Base-by-base conservation (phyloP, 1,139 yeast species). In the Wickerhamiella pararugosa region DNA sequence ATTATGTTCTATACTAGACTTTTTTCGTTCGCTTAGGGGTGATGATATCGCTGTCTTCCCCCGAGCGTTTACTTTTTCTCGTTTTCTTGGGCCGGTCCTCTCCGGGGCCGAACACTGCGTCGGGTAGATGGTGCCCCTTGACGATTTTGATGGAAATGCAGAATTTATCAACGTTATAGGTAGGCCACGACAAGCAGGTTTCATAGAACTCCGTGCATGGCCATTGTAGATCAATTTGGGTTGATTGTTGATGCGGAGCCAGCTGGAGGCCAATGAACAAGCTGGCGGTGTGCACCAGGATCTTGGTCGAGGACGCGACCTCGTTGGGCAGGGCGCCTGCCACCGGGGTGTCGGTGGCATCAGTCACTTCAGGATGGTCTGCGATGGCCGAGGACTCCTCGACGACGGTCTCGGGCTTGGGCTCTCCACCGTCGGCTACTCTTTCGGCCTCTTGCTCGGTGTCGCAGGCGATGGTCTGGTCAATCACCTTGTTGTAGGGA, bases 191-290 rank as follows among this genome's bases (percentile, higher is more conserved):
- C 51, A 83, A 77, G 59, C 96, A 83, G 11, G 84, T 63, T 42
- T 71, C 76, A 61, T 71, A 83, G 58, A 87, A 90, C 48, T 90
- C 98, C 15, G 84, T 72, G 56, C 97, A 87, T 7, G 97, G 96
- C 51, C 79, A 72, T 53, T 84, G 94, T 42, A 90, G 80, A 57
- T 90, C 96, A 48, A 90, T 69, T 53, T 77, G 79, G 43, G 63
- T 61, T 15, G 21, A 15, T 4, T 15, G 21, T 35, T 58, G 51
- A n/a, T 49, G 52, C 21, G 29, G 32, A 46, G 72, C 69, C 32
- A 87, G 69, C 36, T 78, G 77, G 41, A 90, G 63, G 0, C 97
- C 98, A 50, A 90, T 74, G 59, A 71, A 92, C 49, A 86, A 66
- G 38, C 82, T 79, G 9, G 93, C 79, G 7, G 87, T 62, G 57